Conservation (phyloP, 2,329 filamentous ascomycete genomes). For the Aspergillus pseudoterreus region DNA sequence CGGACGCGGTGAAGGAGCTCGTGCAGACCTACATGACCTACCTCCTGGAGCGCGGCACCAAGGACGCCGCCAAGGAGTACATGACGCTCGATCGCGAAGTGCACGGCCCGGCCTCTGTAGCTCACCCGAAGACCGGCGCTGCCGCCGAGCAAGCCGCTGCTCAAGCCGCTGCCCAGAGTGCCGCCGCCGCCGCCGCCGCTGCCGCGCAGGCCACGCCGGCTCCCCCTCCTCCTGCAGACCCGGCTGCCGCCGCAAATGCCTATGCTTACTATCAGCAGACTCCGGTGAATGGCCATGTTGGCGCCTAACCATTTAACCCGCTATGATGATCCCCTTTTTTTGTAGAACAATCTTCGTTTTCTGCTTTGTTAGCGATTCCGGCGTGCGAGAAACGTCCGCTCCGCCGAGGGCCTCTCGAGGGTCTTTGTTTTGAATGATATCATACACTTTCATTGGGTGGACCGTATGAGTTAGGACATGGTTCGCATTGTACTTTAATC, state of each 20-base stretch:
- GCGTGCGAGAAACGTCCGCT: slow-evolving; percentile 11
- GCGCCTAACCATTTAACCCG: slow-evolving; percentile 9
- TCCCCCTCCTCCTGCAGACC: slow-evolving; percentile 3
- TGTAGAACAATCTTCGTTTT: slow-evolving; percentile 16
- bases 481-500: slow-evolving; percentile 29
- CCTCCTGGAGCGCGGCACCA: slow-evolving; percentile 75
- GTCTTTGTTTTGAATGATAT: slow-evolving; percentile 15
- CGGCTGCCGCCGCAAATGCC: slow-evolving; percentile 18
- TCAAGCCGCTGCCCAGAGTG: not conserved
- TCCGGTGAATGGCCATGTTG: slow-evolving; percentile 24
- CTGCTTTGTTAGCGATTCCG: slow-evolving; percentile 23
- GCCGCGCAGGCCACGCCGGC: not conserved
- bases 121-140: slow-evolving; percentile 29
- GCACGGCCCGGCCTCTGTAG: slow-evolving; percentile 59
- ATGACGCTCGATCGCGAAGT: slow-evolving; percentile 78
- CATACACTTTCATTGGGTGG: slow-evolving; percentile 20
- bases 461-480: slow-evolving; percentile 21
- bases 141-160: slow-evolving; percentile 13
- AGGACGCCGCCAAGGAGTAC: slow-evolving; percentile 82
- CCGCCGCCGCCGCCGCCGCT: not conserved
- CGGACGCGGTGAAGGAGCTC: slow-evolving; percentile 68
- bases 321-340: slow-evolving; percentile 12
- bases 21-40: slow-evolving; percentile 77
- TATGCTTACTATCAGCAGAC: slow-evolving; percentile 31
- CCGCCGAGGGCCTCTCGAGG: slow-evolving; percentile 4